phyloP scores from a whole-genome alignment of 176 grass and related monocot genomes.

The Cenchrus americanus region DNA sequence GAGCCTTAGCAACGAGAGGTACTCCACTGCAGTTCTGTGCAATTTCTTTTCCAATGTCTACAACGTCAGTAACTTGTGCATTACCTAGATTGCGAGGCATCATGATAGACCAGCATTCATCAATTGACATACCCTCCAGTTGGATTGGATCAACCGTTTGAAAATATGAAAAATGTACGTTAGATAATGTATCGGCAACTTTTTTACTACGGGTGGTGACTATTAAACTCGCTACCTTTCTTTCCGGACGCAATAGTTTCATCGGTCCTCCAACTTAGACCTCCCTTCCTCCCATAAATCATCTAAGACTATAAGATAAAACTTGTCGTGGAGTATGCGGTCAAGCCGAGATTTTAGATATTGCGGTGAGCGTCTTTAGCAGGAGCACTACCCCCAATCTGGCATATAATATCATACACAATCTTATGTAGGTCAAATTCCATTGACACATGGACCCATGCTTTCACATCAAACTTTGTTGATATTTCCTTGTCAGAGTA shows the following conservation, averaged over 20 bases:
- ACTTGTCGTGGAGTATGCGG: background rate
- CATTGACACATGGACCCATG: background rate
- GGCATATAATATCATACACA: background rate
- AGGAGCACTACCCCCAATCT: background rate
- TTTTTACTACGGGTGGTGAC: background rate
- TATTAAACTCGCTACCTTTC: background rate
- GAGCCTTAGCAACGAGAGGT: slow-evolving; percentile 47
- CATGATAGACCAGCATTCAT: slow-evolving; percentile 55
- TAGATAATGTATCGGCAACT: background rate
- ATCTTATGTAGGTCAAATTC: background rate
- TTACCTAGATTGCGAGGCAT: background rate
- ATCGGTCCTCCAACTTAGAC: background rate
- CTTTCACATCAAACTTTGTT: background rate
- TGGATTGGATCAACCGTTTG: background rate
- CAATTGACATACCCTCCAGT: background rate
- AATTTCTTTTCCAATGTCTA: slow-evolving; percentile 39
- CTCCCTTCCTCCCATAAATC: background rate
- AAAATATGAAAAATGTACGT: background rate
- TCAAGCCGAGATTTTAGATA: background rate
- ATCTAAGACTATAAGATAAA: background rate
- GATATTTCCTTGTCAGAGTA: background rate
- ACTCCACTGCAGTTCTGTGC: slow-evolving; percentile 45
- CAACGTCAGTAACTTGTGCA: background rate
- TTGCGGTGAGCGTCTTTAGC: background rate
- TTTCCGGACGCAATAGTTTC: background rate